Percentiles rank a stretch among this genome's conserved stretches.
These are phyloP conservation scores for Verticillium zaregamsianum DNA, from an alignment of 2,329 filamentous ascomycete genomes.

Conservation along the genomic window DNA sequence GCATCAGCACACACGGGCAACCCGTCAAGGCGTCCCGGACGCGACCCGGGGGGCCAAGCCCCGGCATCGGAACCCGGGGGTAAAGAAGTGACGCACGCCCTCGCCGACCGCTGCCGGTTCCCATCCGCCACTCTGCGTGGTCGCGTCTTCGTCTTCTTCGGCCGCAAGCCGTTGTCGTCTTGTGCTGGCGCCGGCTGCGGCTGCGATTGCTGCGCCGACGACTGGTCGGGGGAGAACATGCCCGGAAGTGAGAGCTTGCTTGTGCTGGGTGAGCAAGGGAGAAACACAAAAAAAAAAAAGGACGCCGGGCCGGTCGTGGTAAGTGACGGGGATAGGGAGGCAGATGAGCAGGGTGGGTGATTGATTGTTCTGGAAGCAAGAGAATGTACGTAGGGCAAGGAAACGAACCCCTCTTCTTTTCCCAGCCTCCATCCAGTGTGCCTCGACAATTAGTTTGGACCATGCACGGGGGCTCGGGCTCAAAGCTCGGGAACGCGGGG, in stretches of 20 bases:
- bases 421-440: neutral
- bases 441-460: neutral
- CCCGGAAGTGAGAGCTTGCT: neutral
- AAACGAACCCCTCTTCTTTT: neutral
- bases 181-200: neutral
- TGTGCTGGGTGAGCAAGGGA: neutral
- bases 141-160: neutral
- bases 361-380: neutral
- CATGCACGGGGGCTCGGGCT: neutral
- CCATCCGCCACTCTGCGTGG: neutral
- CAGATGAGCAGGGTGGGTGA: neutral
- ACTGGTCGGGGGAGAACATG: neutral
- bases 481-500: neutral
- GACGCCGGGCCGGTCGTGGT: neutral
- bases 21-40: neutral
- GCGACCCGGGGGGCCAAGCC: neutral
- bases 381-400: neutral
- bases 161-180: neutral
- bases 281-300: no score
- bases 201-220: neutral
- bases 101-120: neutral
- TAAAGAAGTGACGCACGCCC: neutral
- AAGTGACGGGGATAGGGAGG: neutral
- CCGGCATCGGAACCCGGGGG: neutral
- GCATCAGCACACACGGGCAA: constrained; percentile 2